Evolutionary conservation across 768 basidiomycete genomes (phyloP), one percentile per base, ranked within the genome.

Genomic region (Trametopsis cervina): DNA sequence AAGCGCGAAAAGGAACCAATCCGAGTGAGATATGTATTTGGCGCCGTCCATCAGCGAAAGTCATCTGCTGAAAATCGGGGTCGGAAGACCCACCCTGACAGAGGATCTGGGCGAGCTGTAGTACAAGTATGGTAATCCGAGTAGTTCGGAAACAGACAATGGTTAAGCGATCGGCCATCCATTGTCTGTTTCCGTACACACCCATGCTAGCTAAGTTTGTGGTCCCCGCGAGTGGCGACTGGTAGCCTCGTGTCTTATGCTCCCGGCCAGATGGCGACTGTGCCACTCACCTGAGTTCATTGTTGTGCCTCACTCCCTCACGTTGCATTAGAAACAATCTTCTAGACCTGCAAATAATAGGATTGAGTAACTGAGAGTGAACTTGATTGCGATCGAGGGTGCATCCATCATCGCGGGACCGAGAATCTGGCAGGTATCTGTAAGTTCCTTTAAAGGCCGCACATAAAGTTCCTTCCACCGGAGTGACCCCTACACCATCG

Each of bases 351-450:
- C 33, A 23, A 38, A 26, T 26, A 49, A 43, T 42, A 41, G 51
- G 25, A 10, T 17, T 21, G 33, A 36, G 23, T 22, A 26, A 6
- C 39, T 44, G 35, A 18, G 36, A 46, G 38, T 39, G 35, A 44
- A 40, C 43, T 41, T 40, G 27, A 38, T 42, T 27, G 42, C 44
- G 51, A 52, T 52, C 51, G 51, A 40, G 51, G 51, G 51, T 52
- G 29, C 9, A 15, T 33, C n/a, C n/a, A 33, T 7, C 15, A 15
- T 15, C 15, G 9, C 29, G 29, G 29, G 15, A 33, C 29, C 29
- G 29, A 7, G 15, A 33, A 7, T 33, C 15, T 33, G 29, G 7
- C 29, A 15, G 15, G 29, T 15, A 7, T 7, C 29, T 33, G 7
- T 7, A 7, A 33, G 29, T 15, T 33, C 9, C 29, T 33, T 33